Base-by-base conservation (phyloP, 306 rosid species). In the Mucuna pruriens region DNA sequence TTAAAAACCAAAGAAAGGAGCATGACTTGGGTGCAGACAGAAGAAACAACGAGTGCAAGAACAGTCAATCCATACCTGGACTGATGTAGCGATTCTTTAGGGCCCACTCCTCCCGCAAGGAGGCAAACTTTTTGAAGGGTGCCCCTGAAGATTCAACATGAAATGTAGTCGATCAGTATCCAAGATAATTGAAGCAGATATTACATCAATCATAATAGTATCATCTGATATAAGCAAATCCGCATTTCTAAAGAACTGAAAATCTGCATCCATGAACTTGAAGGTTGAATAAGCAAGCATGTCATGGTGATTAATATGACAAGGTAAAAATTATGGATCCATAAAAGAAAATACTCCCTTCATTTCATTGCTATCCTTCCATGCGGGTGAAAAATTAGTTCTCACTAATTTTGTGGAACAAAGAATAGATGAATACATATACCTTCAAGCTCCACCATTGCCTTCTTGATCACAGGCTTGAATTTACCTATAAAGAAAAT, bases 381-480 rank as follows among this genome's bases (percentile, higher is more conserved):
- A 63, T 3, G 63, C 9, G 6, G 34, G 68, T 45, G 48, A 54
- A 79, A 36, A 64, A 39, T 44, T 26, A 71, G 64, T 76, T 76
- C 67, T 44, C 46, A 51, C 57, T 64, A 22, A 74, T 65, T 36
- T 40, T 45, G 62, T 39, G 45, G 62, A 71, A 61, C 38, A 49
- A 52, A 45, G 63, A 38, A 38, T 12, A 75, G 26, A 65, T 48
- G 83, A 70, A 73, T 20, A 10, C 9, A 38, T 82, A 89, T 88
- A 96, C 99, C 99, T 77, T 96, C 98, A 67, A 96, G 98, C 87
- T 96, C 99, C 83, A 96, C 99, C 97, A 96, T 92, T 79, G 99
- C 99, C 92, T 96, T 96, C 94, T 96, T 96, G 77, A 96, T 93
- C 89, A 96, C 99, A 57, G 99, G 97, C 90, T 96, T 96, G 85